Evolutionary conservation across 441 rosid species (phyloP), one percentile per base, ranked within the genome.

Genomic region (Aquilaria agallochum): DNA sequence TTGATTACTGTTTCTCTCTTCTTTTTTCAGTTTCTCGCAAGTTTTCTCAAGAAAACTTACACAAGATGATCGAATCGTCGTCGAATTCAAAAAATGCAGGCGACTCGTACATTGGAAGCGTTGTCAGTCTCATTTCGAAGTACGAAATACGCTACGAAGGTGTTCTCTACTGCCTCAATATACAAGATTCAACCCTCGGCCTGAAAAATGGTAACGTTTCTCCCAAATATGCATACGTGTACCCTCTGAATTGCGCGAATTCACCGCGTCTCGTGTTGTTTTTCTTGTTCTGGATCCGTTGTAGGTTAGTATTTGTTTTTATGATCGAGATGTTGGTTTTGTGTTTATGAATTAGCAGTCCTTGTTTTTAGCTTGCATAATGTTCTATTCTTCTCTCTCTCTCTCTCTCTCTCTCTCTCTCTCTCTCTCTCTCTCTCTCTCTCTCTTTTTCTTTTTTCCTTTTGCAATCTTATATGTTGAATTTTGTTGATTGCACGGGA

Each of bases 71-170:
- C 47, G 70, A 68, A n/a, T 77, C 72, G 48, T 62, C 55, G 58
- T 53, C 79, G 53, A 69, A 68, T 64, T 42, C 78, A n/a, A 65
- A 48, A 9, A 65, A 31, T 45, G 70, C 68, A 5, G 81, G 60
- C 46, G 77, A 77, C 54, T 70, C 84, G 44, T 88, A 73, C 55
- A 27, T 83, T 12, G 95, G 92, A 58, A 88, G 89, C 70, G 76
- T 79, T 60, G 72, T 88, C 5, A 78, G 83, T 67, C 67, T 85
- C 45, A 73, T 78, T 53, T 88, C 92, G 1, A 85, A 83, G 73
- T 75, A 63, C 56, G 86, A 83, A 71, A 78, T 83, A 71, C 84
- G 90, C 9, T 88, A 85, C 68, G 86, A 88, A 60, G 95, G 95
- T 60, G 64, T 77, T 64, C 89, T 85, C 0, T 80, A 77, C 56